Conservation (phyloP, 2,329 filamentous ascomycete genomes). For the Colletotrichum simmondsii region DNA sequence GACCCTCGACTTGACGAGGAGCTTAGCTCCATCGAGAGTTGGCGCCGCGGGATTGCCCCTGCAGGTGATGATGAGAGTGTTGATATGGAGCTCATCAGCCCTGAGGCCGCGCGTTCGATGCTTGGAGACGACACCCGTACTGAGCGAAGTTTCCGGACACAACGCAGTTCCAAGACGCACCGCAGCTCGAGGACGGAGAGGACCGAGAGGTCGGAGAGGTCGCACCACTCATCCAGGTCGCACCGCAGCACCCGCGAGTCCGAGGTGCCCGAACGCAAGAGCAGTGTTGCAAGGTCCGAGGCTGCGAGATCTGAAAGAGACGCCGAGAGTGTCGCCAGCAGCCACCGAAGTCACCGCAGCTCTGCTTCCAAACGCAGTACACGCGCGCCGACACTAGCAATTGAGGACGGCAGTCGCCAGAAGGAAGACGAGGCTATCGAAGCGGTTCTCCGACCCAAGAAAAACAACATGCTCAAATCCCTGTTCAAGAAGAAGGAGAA, state of each 20-base stretch:
- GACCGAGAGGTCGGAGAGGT: slow-evolving; percentile 43
- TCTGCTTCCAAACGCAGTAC: slow-evolving; percentile 46
- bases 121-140: slow-evolving; percentile 54
- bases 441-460: slow-evolving; percentile 58
- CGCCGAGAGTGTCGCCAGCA: slow-evolving; percentile 51
- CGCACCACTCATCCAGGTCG: slow-evolving; percentile 41
- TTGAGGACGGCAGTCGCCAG: slow-evolving; percentile 50
- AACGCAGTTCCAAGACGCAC: slow-evolving; percentile 38
- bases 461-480: slow-evolving; percentile 67
- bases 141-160: slow-evolving; percentile 46
- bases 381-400: slow-evolving; percentile 43
- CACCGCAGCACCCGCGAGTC: slow-evolving; percentile 41
- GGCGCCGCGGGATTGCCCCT: slow-evolving; percentile 66
- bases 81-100: slow-evolving; percentile 68
- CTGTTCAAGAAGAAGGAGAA: slow-evolving; percentile 66
- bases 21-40: slow-evolving; percentile 67
- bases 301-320: slow-evolving; percentile 38
- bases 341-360: slow-evolving; percentile 45
- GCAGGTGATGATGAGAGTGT: slow-evolving; percentile 58
- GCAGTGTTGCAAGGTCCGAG: slow-evolving; percentile 34
- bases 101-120: slow-evolving; percentile 62
- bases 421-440: slow-evolving; percentile 46
- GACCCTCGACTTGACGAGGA: slow-evolving; percentile 56
- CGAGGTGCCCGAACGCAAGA: slow-evolving; percentile 37
- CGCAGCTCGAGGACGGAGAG: slow-evolving; percentile 42